phyloP scores from a whole-genome alignment of 108 stramenopile species.

The Pseudonitzschia delicatissima region DNA sequence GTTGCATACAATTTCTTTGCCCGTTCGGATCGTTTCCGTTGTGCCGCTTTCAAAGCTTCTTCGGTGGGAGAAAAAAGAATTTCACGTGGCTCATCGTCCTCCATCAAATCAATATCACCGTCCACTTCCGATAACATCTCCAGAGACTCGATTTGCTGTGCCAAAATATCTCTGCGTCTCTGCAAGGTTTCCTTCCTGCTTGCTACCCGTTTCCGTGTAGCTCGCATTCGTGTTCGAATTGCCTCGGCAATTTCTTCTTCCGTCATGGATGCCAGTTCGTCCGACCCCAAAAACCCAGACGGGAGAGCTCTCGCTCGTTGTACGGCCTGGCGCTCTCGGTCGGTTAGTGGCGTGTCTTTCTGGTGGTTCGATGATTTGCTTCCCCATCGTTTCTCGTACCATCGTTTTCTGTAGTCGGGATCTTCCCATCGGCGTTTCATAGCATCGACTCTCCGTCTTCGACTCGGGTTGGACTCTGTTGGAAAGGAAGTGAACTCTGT shows the following conservation, averaged over 20 bases:
- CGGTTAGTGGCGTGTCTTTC: not conserved
- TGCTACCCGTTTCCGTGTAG: constrained; percentile 37
- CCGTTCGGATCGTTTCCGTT: constrained; percentile 47
- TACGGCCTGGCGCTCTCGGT: constrained; percentile 1
- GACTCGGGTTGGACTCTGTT: constrained; percentile 43
- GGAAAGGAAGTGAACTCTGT: constrained; percentile 51
- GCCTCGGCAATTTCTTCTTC: constrained; percentile 71
- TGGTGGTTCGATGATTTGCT: constrained; percentile 27
- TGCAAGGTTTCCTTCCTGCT: constrained; percentile 13
- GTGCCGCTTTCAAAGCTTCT: constrained; percentile 25
- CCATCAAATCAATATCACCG: not conserved
- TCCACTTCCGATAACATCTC: not conserved
- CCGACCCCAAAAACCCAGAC: constrained; percentile 41
- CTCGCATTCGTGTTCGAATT: constrained; percentile 40
- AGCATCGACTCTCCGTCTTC: constrained; percentile 46
- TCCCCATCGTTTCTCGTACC: constrained; percentile 78
- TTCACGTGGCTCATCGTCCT: not conserved
- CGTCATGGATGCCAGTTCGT: constrained; percentile 45
- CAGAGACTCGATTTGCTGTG: constrained; percentile 3
- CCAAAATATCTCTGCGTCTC: constrained; percentile 15
- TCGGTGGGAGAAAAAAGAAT: constrained; percentile 15
- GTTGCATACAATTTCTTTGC: constrained; percentile 58
- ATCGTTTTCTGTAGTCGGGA: constrained; percentile 57
- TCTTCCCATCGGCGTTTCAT: constrained; percentile 55
- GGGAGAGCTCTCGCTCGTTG: constrained; percentile 23